Evolutionary conservation across 345 rosid genomes (phyloP).

Genomic region (Angophora floribunda): DNA sequence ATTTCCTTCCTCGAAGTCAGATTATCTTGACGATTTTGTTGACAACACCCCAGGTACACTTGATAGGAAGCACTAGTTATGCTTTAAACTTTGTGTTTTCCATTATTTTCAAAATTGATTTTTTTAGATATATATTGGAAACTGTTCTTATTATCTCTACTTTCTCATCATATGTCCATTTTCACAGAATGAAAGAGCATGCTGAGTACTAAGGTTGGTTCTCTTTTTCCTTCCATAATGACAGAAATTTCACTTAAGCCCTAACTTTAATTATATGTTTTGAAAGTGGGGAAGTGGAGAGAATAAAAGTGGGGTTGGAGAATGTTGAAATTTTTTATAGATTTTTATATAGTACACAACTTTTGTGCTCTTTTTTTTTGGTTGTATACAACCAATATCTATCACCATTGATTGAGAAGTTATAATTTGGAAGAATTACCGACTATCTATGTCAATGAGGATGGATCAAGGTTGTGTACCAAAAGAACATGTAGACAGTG

Average conservation of each 20-base stretch:
- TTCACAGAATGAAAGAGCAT: background rate
- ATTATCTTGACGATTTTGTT: background rate
- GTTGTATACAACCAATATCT: background rate
- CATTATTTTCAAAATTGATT: background rate
- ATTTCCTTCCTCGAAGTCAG: background rate
- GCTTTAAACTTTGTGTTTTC: background rate
- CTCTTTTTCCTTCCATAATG: background rate
- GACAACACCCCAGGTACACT: background rate
- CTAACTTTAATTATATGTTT: background rate
- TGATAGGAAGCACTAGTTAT: background rate
- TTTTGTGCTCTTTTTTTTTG: background rate
- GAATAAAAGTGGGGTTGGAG: background rate
- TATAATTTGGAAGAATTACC: background rate
- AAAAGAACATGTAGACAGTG: background rate
- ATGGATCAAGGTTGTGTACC: background rate
- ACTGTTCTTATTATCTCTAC: background rate
- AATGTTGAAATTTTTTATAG: background rate
- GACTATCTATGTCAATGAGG: background rate
- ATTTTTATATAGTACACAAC: background rate
- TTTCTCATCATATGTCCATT: background rate
- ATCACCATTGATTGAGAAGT: background rate
- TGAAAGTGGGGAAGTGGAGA: background rate
- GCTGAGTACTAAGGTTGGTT: background rate
- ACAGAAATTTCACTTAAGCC: background rate
- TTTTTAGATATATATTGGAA: background rate